Conservation (phyloP, 345 rosid species). For the rapeseed (Brassica napus) region Da-Ae NC_063446.1:27132001-27132500, state of each 20-base stretch:
- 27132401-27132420: slow-evolving; percentile 17
- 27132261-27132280: slow-evolving; percentile 14
- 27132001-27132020: slow-evolving; percentile 12
- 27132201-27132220: background rate
- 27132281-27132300: background rate
- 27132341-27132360: slow-evolving; percentile 22
- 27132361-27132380: slow-evolving; percentile 11
- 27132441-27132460: slow-evolving; percentile 88
- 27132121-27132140: background rate
- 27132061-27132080: slow-evolving; percentile 27
- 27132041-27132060: slow-evolving; percentile 22
- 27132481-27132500: slow-evolving; percentile 79
- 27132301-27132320: slow-evolving; percentile 26
- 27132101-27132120: background rate
- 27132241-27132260: slow-evolving; percentile 6
- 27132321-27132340: slow-evolving; percentile 19
- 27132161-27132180: background rate
- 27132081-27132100: slow-evolving; percentile 38
- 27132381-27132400: slow-evolving; percentile 23
- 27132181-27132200: background rate
- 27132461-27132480: slow-evolving; percentile 74
- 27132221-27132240: slow-evolving; percentile 7
- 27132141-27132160: background rate
- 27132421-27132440: slow-evolving; percentile 60
- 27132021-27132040: slow-evolving; percentile 29